Evolutionary conservation across 108 stramenopile genomes (phyloP).

Genomic region (Pseudonitzschia multiseries): DNA sequence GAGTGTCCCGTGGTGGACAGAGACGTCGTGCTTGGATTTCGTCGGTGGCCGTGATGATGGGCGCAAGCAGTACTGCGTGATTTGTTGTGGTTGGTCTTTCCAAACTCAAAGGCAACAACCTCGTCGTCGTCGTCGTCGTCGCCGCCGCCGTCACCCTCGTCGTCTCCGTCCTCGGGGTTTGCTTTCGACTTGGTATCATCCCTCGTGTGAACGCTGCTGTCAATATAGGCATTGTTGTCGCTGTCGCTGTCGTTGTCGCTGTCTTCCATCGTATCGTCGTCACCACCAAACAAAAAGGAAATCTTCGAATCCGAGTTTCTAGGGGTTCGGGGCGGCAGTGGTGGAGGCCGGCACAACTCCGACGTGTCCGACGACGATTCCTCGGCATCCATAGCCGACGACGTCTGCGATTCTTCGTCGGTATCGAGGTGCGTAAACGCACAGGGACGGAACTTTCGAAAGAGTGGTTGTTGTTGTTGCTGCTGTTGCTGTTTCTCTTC

Average conservation of each 20-base stretch:
- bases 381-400: not conserved
- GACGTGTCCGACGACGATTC: not conserved
- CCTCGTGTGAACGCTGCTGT: not conserved
- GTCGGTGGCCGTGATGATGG: conserved; percentile 1
- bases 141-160: no score
- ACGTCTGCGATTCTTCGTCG: not conserved
- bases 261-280: not conserved
- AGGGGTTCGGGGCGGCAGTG: not conserved
- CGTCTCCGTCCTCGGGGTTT: not conserved
- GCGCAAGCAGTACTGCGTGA: not conserved
- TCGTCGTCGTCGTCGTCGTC: no score
- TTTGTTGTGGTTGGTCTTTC: not conserved
- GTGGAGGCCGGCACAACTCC: not conserved
- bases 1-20: conserved; percentile 13
- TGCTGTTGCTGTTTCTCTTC: not conserved
- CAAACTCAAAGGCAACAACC: conserved; percentile 11
- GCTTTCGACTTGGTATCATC: not conserved
- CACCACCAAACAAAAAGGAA: conserved; percentile 4
- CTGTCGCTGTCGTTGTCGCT: not conserved
- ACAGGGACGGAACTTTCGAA: not conserved
- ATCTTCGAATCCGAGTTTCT: conserved; percentile 11
- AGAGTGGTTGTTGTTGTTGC: not conserved
- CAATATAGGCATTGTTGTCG: not conserved
- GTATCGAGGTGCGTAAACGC: conserved; percentile 9
- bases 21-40: conserved; percentile 6